Evolutionary conservation across 768 basidiomycete species (phyloP).

Genomic region (Gymnopilus dilepis): DNA sequence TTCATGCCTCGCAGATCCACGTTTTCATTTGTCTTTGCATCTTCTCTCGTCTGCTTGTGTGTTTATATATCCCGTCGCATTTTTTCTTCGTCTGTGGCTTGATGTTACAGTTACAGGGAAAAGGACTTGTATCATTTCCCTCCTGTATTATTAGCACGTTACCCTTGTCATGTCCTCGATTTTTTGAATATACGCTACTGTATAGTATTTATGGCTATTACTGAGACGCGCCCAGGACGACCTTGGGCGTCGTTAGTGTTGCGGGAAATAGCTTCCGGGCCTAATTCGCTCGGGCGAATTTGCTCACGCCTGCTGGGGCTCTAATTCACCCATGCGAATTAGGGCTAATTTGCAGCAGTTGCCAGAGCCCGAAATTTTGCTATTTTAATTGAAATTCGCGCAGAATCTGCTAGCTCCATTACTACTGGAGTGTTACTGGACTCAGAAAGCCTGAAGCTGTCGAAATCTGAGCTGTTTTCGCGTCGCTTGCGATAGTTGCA

Average conservation of each 20-base stretch:
- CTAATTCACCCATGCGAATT: too few relatives aligned
- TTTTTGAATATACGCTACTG: slow-evolving; percentile 14
- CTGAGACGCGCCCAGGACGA: not conserved
- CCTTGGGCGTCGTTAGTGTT: not conserved
- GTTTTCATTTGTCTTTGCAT: slow-evolving; percentile 7
- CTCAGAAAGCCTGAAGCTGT: too few relatives aligned
- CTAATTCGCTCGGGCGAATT: too few relatives aligned
- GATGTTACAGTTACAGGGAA: slow-evolving; percentile 23
- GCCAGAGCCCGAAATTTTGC: too few relatives aligned
- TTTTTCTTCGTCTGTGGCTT: slow-evolving; percentile 20
- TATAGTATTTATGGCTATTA: slow-evolving; percentile 3
- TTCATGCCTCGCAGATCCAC: slow-evolving; percentile 21
- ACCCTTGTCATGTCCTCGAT: slow-evolving; percentile 12
- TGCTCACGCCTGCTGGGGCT: too few relatives aligned
- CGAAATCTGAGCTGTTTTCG: too few relatives aligned
- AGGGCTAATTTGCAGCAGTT: too few relatives aligned
- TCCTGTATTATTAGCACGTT: slow-evolving; percentile 24
- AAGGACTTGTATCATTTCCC: slow-evolving; percentile 14
- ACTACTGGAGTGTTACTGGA: too few relatives aligned
- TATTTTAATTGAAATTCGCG: too few relatives aligned
- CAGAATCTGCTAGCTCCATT: too few relatives aligned
- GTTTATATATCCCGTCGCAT: slow-evolving; percentile 13
- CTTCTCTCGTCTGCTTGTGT: slow-evolving; percentile 1
- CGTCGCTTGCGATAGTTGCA: too few relatives aligned
- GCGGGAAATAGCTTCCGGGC: too few relatives aligned